Evolutionary conservation across 306 rosid species (phyloP), one percentile per base, ranked within the genome.

Genomic region (Purshia tridentata): DNA sequence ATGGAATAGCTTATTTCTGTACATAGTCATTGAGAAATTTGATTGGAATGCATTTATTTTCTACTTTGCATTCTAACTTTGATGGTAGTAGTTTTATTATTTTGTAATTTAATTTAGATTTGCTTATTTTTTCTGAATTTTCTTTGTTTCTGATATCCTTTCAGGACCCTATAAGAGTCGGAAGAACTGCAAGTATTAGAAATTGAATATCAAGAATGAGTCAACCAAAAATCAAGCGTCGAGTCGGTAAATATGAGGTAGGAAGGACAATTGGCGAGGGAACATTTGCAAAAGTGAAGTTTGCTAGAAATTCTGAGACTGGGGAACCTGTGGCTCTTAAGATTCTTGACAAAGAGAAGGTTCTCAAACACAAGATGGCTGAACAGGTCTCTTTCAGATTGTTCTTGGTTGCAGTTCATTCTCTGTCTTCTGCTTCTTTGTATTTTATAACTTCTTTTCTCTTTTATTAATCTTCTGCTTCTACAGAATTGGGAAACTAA

Each of bases 181-280:
- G 74, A 18, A 62, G 70, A 76, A 77, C 75, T 81, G 60, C 12
- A 62, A 54, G 56, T 45, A 57, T 70, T 55, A 40, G 65, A 65
- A 49, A 70, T 65, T 77, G 67, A 77, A 75, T 65, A 69, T 79
- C 72, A 15, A 88, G 82, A 62, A 92, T 88, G 92, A 94, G 79
- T 79, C 97, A 94, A 71, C 85, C 88, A 8, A 94, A 94, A 74
- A 71, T 85, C 47, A 94, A 94, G 93, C 91, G 99, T 18, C 84
- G 86, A 40, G 93, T 94, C 11, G 99, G 99, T 72, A 94, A 84
- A 77, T 94, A 94, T 72, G 99, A 94, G 79, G 80, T 94, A 7
- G 99, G 99, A 65, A 90, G 97, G 83, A 94, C 97, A 48, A 94
- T 94, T 66, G 99, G 99, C 2, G 99, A 94, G 85, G 99, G 99